Evolutionary conservation across 2,329 filamentous ascomycete genomes (phyloP).

Genomic region (Phoma herbarum): DNA sequence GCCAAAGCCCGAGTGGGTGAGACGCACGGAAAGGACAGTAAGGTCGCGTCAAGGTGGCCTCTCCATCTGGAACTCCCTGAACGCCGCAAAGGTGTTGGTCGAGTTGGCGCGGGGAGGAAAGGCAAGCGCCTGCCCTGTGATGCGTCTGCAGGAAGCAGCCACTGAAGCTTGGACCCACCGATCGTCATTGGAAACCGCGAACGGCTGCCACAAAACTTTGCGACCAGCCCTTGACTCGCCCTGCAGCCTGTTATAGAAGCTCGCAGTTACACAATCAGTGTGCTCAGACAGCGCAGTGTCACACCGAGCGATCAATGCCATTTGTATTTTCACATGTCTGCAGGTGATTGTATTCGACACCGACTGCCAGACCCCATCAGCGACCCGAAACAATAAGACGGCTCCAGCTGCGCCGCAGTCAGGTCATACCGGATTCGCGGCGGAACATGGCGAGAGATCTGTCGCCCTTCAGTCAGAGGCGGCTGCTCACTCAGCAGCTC

Average conservation of each 20-base stretch:
- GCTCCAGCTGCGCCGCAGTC: constrained; percentile 6
- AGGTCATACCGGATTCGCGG: constrained; percentile 1
- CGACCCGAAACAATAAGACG: constrained; percentile 11
- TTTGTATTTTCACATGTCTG: neutral
- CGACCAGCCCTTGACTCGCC: constrained; percentile 2
- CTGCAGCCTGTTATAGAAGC: constrained; percentile 14
- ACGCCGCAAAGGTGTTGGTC: constrained; percentile 11
- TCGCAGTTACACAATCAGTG: constrained; percentile 5
- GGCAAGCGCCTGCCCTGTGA: constrained; percentile 19
- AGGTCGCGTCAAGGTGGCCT: neutral
- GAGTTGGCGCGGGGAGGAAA: constrained; percentile 13
- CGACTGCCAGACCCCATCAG: neutral
- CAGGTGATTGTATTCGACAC: constrained; percentile 3
- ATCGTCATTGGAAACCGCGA: constrained; percentile 20
- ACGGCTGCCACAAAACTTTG: constrained; percentile 19
- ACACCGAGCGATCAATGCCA: constrained; percentile 4
- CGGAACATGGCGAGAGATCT: constrained; percentile 39
- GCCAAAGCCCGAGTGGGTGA: constrained; percentile 11
- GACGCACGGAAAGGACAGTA: constrained; percentile 4
- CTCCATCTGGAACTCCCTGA: constrained; percentile 1
- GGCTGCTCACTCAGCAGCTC: constrained; percentile 41
- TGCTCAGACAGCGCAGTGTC: constrained; percentile 1
- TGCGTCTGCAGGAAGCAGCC: neutral
- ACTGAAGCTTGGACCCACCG: constrained; percentile 1
- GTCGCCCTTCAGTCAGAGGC: constrained; percentile 46